phyloP scores from a whole-genome alignment of 2,329 filamentous ascomycete species.

The Beauveria sp. region DNA sequence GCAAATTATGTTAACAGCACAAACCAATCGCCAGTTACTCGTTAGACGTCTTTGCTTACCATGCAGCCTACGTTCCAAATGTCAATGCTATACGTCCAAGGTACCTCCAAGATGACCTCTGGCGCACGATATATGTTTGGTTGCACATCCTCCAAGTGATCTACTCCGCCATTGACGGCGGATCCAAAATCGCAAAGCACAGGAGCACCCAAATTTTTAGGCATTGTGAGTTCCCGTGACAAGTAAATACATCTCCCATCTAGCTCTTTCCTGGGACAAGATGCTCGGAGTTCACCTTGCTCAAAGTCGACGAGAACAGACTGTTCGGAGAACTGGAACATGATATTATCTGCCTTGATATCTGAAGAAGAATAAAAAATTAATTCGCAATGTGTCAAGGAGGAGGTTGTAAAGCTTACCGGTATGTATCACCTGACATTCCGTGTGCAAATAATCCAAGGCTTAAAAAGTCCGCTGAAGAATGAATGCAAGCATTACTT shows the following conservation, averaged over 20 bases:
- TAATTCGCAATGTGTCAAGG: too few relatives aligned
- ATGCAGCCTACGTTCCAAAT: conserved; percentile 46
- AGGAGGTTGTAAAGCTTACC: conserved; percentile 21
- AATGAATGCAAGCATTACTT: conserved; percentile 21
- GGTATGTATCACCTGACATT: conserved; percentile 38
- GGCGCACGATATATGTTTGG: too few relatives aligned
- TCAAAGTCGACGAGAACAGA: conserved; percentile 19
- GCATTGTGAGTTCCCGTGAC: conserved; percentile 31
- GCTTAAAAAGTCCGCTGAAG: conserved; percentile 34
- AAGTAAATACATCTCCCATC: conserved; percentile 21
- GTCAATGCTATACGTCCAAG: conserved; percentile 26
- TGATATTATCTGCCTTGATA: conserved; percentile 21
- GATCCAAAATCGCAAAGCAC: conserved; percentile 45
- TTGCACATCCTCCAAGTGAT: conserved; percentile 28
- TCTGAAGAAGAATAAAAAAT: neutral
- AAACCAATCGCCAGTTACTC: neutral
- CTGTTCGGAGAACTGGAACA: conserved; percentile 16
- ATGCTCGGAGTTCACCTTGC: conserved; percentile 26
- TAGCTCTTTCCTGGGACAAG: conserved; percentile 31
- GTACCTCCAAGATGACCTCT: neutral
- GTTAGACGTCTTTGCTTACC: conserved; percentile 26
- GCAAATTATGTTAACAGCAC: neutral
- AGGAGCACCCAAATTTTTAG: conserved; percentile 23
- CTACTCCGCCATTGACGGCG: conserved; percentile 27
- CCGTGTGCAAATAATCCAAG: conserved; percentile 37